A percentile compares a stretch with the other conserved stretches of the same genome.
These are phyloP conservation scores for Pythium plurisporium DNA, from an alignment of 352 stramenopile genomes.

Conservation along the genomic window DNA sequence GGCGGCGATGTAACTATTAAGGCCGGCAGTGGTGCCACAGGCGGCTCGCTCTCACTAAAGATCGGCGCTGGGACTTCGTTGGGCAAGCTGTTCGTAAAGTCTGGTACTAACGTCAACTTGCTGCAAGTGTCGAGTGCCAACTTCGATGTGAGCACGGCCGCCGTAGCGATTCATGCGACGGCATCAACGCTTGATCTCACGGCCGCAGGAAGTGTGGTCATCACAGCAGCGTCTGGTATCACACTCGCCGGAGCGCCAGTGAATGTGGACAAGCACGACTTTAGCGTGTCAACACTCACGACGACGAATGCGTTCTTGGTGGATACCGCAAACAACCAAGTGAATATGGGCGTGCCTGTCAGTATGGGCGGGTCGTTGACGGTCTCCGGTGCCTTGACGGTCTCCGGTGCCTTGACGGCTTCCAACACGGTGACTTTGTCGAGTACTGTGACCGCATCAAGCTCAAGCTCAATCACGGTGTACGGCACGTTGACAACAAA, in stretches of 20 bases:
- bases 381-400: background rate
- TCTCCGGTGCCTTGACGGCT: background rate
- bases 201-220: too few relatives aligned
- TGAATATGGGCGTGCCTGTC: slow-evolving; percentile 4
- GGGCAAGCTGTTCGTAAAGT: slow-evolving; percentile 34
- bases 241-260: slow-evolving; percentile 38
- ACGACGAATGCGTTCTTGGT: slow-evolving; percentile 8
- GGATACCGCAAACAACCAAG: background rate
- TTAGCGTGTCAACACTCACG: slow-evolving; percentile 10
- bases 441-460: slow-evolving; percentile 1
- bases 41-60: slow-evolving; percentile 37
- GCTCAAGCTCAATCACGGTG: slow-evolving; percentile 4
- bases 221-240: slow-evolving; percentile 34
- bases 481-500: slow-evolving; percentile 2
- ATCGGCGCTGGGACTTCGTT: slow-evolving; percentile 14
- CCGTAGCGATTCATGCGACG: slow-evolving; percentile 34
- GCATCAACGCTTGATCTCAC: too few relatives aligned
- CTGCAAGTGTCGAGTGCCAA: slow-evolving; percentile 32
- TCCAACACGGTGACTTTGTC: slow-evolving; percentile 1
- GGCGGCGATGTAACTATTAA: slow-evolving; percentile 31
- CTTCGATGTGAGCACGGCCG: slow-evolving; percentile 29
- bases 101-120: slow-evolving; percentile 25
- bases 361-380: slow-evolving; percentile 1
- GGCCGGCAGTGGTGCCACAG: slow-evolving; percentile 30
- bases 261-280: slow-evolving; percentile 40